A percentile compares a stretch with the other conserved stretches of the same genome.
phyloP scores from a whole-genome alignment of 2,329 filamentous ascomycete genomes.

The Cadophora sp. region DNA sequence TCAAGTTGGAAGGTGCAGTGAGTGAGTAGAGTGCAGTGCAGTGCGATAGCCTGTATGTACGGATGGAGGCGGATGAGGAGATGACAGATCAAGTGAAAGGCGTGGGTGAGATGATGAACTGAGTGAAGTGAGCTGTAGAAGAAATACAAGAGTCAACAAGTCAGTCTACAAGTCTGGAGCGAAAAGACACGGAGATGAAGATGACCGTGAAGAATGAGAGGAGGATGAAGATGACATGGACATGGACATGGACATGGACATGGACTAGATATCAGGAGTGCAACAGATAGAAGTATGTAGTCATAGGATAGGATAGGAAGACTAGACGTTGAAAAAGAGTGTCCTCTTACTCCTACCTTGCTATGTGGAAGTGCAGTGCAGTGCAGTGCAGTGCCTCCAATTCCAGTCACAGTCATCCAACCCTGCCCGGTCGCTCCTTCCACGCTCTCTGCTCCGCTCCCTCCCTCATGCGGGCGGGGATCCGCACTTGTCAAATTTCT shows the following conservation, averaged over 20 bases:
- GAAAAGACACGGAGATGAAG: too few species aligned
- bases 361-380: not conserved
- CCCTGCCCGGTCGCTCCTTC: too few species aligned
- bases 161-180: too few species aligned
- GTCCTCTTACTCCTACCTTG: too few species aligned
- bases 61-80: constrained; percentile 6
- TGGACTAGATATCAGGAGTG: too few species aligned
- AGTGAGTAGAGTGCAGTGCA: not conserved
- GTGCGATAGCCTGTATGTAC: not conserved
- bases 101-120: constrained; percentile 22
- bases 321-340: not conserved
- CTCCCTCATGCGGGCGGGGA: not conserved
- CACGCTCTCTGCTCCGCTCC: too few species aligned
- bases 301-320: not conserved
- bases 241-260: too few species aligned
- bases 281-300: too few species aligned
- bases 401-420: too few species aligned
- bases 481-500: constrained; percentile 30
- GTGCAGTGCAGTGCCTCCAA: not conserved
- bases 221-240: too few species aligned
- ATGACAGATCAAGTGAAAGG: constrained; percentile 35
- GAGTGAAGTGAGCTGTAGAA: not conserved
- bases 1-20: not conserved
- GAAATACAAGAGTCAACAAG: constrained; percentile 3
- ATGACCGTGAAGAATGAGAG: too few species aligned